These are phyloP conservation scores for Dothideomycetes sp. DNA, from an alignment of 2,329 filamentous ascomycete genomes.

Conservation along the genomic window DNA sequence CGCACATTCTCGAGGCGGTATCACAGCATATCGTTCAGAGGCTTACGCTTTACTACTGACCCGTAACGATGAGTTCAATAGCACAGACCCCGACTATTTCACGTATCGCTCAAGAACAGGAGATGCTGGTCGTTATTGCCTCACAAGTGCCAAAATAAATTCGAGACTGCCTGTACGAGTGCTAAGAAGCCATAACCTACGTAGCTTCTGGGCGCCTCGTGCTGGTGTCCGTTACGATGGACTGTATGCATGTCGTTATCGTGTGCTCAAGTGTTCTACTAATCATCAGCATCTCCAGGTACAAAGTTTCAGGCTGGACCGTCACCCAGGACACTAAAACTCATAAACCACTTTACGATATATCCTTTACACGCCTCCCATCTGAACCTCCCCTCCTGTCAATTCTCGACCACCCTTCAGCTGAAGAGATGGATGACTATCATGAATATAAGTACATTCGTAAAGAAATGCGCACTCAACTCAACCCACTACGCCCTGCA, in stretches of 20 bases:
- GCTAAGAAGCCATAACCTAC: slow-evolving; percentile 35
- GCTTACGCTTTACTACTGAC: slow-evolving; percentile 40
- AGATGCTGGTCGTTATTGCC: slow-evolving; percentile 36
- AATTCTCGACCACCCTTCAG: slow-evolving; percentile 31
- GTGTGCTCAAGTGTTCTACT: not conserved
- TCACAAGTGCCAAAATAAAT: slow-evolving; percentile 33
- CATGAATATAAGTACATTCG: slow-evolving; percentile 37
- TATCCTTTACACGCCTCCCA: slow-evolving; percentile 30
- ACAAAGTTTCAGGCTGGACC: slow-evolving; percentile 34
- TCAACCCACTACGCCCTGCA: not conserved
- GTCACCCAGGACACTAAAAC: slow-evolving; percentile 24
- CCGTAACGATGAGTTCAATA: slow-evolving; percentile 31
- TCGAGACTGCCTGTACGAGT: slow-evolving; percentile 36
- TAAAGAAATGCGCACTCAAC: not conserved
- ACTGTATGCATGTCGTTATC: slow-evolving; percentile 25
- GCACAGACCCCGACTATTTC: slow-evolving; percentile 28
- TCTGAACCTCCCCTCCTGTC: slow-evolving; percentile 26
- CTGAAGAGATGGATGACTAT: slow-evolving; percentile 41
- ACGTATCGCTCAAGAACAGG: slow-evolving; percentile 31
- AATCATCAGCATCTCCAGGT: slow-evolving; percentile 19
- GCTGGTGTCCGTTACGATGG: slow-evolving; percentile 42
- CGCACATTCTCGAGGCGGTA: slow-evolving; percentile 32
- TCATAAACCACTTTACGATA: slow-evolving; percentile 28
- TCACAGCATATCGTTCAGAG: slow-evolving; percentile 32
- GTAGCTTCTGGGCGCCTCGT: slow-evolving; percentile 37